These are phyloP conservation scores for Wickerhamomyces canadensis DNA, from an alignment of 805 yeast genomes.

Conservation along the genomic window DNA sequence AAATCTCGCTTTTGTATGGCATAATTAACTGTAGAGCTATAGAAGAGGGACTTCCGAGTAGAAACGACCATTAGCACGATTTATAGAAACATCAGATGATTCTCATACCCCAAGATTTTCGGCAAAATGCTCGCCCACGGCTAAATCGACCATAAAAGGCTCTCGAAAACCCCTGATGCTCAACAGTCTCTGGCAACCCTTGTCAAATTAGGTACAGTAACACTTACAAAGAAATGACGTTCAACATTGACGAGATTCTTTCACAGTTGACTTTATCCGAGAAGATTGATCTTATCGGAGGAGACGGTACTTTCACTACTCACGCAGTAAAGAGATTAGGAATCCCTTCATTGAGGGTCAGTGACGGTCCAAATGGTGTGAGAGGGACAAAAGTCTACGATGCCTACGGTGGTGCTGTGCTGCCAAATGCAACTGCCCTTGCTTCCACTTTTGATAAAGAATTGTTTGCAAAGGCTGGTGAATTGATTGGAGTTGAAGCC, in stretches of 20 bases:
- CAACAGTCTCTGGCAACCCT: too few species aligned
- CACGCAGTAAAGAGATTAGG: conserved; percentile 26
- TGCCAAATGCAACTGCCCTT: conserved; percentile 55
- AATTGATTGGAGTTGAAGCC: conserved; percentile 48
- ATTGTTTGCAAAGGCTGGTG: conserved; percentile 40
- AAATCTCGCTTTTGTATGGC: too few species aligned
- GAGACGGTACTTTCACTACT: conserved; percentile 45
- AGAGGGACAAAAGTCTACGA: conserved; percentile 49
- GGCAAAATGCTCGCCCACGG: too few species aligned
- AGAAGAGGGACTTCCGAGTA: too few species aligned
- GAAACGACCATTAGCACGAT: too few species aligned
- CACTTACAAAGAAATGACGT: too few species aligned
- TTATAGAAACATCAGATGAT: too few species aligned
- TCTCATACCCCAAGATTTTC: too few species aligned
- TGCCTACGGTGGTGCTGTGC: conserved; percentile 46
- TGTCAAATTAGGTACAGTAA: too few species aligned
- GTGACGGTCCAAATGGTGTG: conserved; percentile 61
- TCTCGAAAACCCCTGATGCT: too few species aligned
- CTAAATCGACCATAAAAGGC: too few species aligned
- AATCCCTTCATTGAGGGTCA: conserved; percentile 39
- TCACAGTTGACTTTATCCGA: conserved; percentile 9
- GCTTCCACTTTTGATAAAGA: conserved; percentile 50
- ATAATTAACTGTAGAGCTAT: too few species aligned
- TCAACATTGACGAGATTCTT: conserved; percentile 9
- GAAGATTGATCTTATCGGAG: conserved; percentile 24